Percentiles rank a stretch among this genome's conserved stretches.
These are phyloP conservation scores for Globisporangium alternatum DNA, from an alignment of 352 stramenopile genomes.

Conservation along the genomic window DNA sequence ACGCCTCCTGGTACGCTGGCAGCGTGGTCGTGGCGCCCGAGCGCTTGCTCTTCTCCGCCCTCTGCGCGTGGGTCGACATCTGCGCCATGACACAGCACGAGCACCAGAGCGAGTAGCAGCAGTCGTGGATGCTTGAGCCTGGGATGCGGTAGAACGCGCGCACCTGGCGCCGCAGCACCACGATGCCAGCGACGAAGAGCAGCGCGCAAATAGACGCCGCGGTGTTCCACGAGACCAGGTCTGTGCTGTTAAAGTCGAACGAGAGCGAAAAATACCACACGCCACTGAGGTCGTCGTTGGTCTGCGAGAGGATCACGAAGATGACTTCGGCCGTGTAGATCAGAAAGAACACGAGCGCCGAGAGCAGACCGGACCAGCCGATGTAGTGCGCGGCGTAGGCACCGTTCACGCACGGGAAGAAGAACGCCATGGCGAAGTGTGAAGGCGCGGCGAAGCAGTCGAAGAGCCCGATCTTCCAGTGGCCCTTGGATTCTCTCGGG, in stretches of 20 bases:
- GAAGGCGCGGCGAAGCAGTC: slow-evolving; percentile 21
- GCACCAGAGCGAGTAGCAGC: slow-evolving; percentile 20
- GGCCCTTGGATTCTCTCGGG: background rate
- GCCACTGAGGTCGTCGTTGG: background rate
- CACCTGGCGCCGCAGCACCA: background rate
- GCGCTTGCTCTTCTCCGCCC: slow-evolving; percentile 8
- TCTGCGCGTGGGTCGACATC: slow-evolving; percentile 24
- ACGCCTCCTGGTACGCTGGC: slow-evolving; percentile 1
- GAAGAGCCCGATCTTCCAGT: slow-evolving; percentile 25
- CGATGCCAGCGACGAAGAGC: background rate
- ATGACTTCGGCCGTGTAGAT: background rate
- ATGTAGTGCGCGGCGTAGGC: slow-evolving; percentile 11
- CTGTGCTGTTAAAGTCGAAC: slow-evolving; percentile 9
- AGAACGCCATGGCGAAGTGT: slow-evolving; percentile 25
- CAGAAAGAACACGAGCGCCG: slow-evolving; percentile 6
- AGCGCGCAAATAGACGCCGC: background rate
- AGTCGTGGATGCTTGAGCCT: slow-evolving; percentile 16
- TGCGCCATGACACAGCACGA: slow-evolving; percentile 26
- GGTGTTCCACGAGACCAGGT: background rate
- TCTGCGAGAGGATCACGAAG: background rate
- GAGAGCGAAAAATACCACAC: slow-evolving; percentile 16
- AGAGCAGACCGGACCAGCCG: slow-evolving; percentile 12
- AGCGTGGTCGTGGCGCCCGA: slow-evolving; percentile 14
- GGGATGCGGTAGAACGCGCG: slow-evolving; percentile 17
- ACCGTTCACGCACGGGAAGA: slow-evolving; percentile 24